Conservation (phyloP, 176 grass and related monocot genomes). For the Triticum aestivum region IWGSC_CS_RefSeq_v2.1 NC_057806.1:404949813-404950312, state of each 20-base stretch:
- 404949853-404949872: neutral
- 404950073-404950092: neutral
- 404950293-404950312: conserved; percentile 27
- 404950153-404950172: neutral
- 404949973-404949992: too few species aligned
- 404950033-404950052: neutral
- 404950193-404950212: neutral
- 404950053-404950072: neutral
- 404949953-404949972: too few species aligned
- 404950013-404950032: neutral
- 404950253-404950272: neutral
- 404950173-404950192: neutral
- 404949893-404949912: neutral
- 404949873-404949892: neutral
- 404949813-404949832: neutral
- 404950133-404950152: neutral
- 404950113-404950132: too few species aligned
- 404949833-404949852: neutral
- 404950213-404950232: neutral
- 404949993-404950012: too few species aligned
- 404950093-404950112: neutral
- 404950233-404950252: neutral
- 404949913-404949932: neutral
- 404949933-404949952: neutral
- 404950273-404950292: neutral